Evolutionary conservation across 2,329 filamentous ascomycete genomes (phyloP).

Genomic region (Penicillium capsulatum): DNA sequence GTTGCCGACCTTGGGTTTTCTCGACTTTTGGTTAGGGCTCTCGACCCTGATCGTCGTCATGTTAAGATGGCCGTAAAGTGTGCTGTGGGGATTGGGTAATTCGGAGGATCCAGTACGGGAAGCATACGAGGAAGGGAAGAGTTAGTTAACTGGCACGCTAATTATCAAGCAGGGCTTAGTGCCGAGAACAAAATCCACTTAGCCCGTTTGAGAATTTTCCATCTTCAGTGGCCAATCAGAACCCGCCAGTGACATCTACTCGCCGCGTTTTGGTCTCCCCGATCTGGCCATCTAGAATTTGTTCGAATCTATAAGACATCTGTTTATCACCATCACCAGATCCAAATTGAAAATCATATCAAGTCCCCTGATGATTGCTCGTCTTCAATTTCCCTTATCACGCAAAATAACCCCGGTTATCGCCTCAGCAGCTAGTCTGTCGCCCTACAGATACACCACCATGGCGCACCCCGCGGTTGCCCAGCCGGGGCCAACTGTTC

Average conservation of each 20-base stretch:
- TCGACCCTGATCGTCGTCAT: no score
- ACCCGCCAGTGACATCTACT: constrained; percentile 8
- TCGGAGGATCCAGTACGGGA: no score
- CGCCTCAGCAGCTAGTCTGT: background rate
- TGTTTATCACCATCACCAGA: background rate
- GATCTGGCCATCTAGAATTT: constrained; percentile 4
- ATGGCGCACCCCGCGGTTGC: constrained; percentile 10
- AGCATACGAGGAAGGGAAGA: no score
- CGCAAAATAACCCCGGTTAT: constrained; percentile 2
- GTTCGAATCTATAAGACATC: constrained; percentile 3
- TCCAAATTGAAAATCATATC: no score
- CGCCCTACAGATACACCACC: constrained; percentile 7
- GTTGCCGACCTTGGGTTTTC: no score
- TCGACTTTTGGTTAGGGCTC: no score
- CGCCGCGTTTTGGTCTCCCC: background rate
- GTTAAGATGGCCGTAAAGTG: no score
- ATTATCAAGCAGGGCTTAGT: background rate
- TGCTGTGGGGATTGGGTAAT: no score
- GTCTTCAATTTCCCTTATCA: constrained; percentile 4
- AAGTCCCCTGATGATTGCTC: constrained; percentile 3
- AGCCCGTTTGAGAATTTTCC: background rate
- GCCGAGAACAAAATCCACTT: background rate
- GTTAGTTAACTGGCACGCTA: no score
- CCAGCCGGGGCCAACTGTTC: constrained; percentile 5
- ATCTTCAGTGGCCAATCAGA: constrained; percentile 6